Evolutionary conservation across 2,329 filamentous ascomycete genomes (phyloP).

Genomic region (Penicillium digitatum): DNA sequence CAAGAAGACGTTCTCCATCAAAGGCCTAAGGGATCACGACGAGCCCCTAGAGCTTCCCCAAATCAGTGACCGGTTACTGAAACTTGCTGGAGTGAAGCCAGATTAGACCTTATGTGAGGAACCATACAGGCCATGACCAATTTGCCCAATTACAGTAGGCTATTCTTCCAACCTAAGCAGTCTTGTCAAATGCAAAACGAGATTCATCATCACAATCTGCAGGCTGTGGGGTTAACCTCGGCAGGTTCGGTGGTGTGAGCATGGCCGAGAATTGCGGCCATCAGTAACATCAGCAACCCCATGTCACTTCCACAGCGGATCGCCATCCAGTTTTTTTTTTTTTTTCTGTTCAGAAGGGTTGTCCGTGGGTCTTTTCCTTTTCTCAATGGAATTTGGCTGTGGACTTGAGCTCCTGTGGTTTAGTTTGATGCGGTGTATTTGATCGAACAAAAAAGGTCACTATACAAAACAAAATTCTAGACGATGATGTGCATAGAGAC

Average conservation of each 20-base stretch:
- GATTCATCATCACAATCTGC: not conserved
- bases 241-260: constrained; percentile 26
- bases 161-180: no score
- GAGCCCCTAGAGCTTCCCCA: no score
- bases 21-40: no score
- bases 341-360: no score
- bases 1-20: no score
- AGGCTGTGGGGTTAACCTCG: constrained; percentile 31
- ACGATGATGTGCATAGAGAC: not conserved
- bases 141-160: no score
- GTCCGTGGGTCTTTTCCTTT: no score
- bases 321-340: not conserved
- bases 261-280: not conserved
- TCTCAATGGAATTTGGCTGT: not conserved
- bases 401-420: not conserved
- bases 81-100: no score
- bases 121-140: not conserved
- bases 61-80: no score
- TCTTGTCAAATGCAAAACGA: not conserved
- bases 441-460: no score
- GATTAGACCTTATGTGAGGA: no score
- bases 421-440: not conserved
- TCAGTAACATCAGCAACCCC: not conserved
- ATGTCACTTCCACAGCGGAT: not conserved
- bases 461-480: no score